Percentiles rank a stretch among this genome's conserved stretches.
These are phyloP conservation scores for Ceratocystis destructans DNA, from an alignment of 2,329 filamentous ascomycete genomes.

Conservation along the genomic window DNA sequence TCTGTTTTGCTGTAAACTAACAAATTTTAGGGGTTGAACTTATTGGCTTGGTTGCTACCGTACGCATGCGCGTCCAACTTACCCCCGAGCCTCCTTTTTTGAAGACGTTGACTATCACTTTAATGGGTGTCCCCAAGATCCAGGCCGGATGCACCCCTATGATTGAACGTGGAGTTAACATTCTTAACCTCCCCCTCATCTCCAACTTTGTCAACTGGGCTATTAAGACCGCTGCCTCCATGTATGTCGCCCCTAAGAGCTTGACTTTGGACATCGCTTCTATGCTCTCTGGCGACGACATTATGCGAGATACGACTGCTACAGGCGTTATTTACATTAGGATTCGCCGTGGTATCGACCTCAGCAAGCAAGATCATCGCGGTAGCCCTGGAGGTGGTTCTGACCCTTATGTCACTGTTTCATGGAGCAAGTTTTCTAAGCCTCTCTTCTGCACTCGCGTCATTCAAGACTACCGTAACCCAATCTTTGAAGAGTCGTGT, in stretches of 20 bases:
- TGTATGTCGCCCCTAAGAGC: slow-evolving; percentile 91
- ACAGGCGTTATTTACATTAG: slow-evolving; percentile 84
- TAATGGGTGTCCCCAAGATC: slow-evolving; percentile 88
- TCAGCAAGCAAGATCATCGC: slow-evolving; percentile 81
- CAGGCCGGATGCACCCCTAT: slow-evolving; percentile 83
- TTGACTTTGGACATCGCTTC: slow-evolving; percentile 85
- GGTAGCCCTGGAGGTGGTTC: slow-evolving; percentile 77
- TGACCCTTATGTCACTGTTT: slow-evolving; percentile 88
- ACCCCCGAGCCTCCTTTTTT: slow-evolving; percentile 84
- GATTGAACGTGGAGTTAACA: slow-evolving; percentile 79
- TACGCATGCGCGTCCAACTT: slow-evolving; percentile 69
- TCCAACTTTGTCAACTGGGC: slow-evolving; percentile 96
- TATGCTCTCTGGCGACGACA: slow-evolving; percentile 79
- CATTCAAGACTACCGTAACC: slow-evolving; percentile 87
- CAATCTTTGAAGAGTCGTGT: slow-evolving; percentile 78
- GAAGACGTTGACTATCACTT: slow-evolving; percentile 79
- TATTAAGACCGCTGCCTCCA: slow-evolving; percentile 69
- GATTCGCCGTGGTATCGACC: slow-evolving; percentile 72
- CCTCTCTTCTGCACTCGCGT: slow-evolving; percentile 96
- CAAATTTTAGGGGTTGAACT: slow-evolving; percentile 53
- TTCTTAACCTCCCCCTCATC: slow-evolving; percentile 82
- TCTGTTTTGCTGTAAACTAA: slow-evolving; percentile 17
- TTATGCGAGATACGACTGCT: slow-evolving; percentile 77
- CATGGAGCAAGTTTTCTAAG: slow-evolving; percentile 93
- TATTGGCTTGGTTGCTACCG: slow-evolving; percentile 78